phyloP scores from a whole-genome alignment of 192 early-diverging fungal genomes.

The Coemansia sp. region DNA sequence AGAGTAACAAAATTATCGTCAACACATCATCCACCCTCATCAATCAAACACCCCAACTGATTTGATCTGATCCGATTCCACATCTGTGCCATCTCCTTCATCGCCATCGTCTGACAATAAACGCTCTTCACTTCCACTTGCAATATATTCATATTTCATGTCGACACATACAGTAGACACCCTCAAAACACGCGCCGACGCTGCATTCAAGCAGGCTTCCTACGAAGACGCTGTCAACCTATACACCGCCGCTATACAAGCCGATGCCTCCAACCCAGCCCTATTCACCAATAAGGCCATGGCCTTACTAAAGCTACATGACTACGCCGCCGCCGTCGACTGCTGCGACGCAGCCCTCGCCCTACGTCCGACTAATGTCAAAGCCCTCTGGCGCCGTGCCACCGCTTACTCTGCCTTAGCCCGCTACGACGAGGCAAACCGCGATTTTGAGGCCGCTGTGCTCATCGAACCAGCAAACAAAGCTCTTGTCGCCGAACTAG shows the following conservation, averaged over 20 bases:
- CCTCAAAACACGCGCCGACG: conserved; percentile 61
- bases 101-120: no score
- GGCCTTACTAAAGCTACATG: conserved; percentile 73
- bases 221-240: conserved; percentile 58
- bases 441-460: conserved; percentile 8
- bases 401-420: conserved; percentile 7
- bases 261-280: conserved; percentile 61
- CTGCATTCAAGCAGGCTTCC: conserved; percentile 57
- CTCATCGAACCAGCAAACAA: conserved; percentile 14
- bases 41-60: not conserved
- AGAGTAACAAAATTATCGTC: not conserved
- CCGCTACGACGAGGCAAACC: not conserved
- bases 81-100: no score
- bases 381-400: conserved; percentile 27
- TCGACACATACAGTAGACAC: conserved; percentile 1
- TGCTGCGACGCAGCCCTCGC: conserved; percentile 11
- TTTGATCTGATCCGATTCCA: no score
- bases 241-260: conserved; percentile 65
- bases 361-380: conserved; percentile 14
- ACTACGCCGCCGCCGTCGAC: conserved; percentile 35
- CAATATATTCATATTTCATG: not conserved
- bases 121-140: not conserved
- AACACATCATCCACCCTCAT: not conserved
- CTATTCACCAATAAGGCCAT: conserved; percentile 77
- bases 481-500: conserved; percentile 8